Evolutionary conservation across 1,284 basidiomycete genomes (phyloP).

Genomic region (Leccinum angustisporum): DNA sequence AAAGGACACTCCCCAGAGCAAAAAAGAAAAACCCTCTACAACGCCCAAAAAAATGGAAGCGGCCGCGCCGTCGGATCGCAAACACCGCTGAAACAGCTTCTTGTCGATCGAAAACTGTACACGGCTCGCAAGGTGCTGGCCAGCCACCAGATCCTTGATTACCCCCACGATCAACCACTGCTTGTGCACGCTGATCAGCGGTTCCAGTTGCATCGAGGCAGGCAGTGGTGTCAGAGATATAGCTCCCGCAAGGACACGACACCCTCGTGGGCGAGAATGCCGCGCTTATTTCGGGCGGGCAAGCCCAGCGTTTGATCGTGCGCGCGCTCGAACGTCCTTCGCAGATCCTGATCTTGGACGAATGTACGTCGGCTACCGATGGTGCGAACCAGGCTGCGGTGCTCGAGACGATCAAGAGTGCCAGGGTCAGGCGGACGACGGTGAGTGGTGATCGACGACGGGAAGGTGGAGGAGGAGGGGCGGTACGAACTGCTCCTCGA

Average conservation of each 20-base stretch:
- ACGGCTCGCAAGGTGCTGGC: slow-evolving; percentile 76
- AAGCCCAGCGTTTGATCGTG: slow-evolving; percentile 63
- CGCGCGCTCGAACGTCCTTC: too few species aligned
- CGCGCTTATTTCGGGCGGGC: too few species aligned
- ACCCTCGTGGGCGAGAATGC: slow-evolving; percentile 58
- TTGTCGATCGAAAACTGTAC: slow-evolving; percentile 71
- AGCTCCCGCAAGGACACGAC: slow-evolving; percentile 75
- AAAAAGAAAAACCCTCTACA: slow-evolving; percentile 3
- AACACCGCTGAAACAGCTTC: slow-evolving; percentile 71
- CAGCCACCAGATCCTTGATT: slow-evolving; percentile 73
- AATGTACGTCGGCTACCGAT: too few species aligned
- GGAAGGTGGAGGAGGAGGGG: too few species aligned
- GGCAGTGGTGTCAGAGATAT: slow-evolving; percentile 68
- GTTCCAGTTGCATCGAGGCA: slow-evolving; percentile 74
- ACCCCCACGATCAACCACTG: slow-evolving; percentile 77
- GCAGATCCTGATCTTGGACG: too few species aligned
- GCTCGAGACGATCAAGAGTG: too few species aligned
- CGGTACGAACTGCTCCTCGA: too few species aligned
- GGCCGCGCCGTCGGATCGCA: slow-evolving; percentile 41
- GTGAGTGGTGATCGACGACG: too few species aligned
- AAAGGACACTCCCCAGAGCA: too few species aligned
- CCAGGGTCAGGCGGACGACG: too few species aligned
- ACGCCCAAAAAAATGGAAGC: slow-evolving; percentile 24
- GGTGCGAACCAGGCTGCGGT: too few species aligned
- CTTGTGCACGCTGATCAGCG: slow-evolving; percentile 86